Percentiles rank a stretch among this genome's conserved stretches.
Conservation (phyloP, 108 stramenopile species). For the Stephanodiscus minutulus region DNA sequence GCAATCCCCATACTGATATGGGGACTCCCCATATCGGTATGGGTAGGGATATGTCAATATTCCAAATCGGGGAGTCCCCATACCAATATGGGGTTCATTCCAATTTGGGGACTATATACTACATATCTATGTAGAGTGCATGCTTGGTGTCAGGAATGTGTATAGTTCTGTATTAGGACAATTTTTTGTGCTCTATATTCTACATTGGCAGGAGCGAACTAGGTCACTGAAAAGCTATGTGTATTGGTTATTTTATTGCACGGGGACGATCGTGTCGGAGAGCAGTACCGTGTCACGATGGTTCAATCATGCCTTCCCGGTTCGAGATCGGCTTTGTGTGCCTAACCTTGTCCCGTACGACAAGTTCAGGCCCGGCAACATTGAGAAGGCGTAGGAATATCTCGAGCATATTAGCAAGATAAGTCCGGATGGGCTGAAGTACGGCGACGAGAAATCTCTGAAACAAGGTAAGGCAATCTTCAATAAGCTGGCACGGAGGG, state of each 20-base stretch:
- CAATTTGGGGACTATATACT: too few species aligned
- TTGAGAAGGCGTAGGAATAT: not conserved
- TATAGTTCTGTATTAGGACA: too few species aligned
- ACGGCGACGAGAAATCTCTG: constrained; percentile 1
- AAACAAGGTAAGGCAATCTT: constrained; percentile 1
- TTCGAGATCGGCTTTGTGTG: not conserved
- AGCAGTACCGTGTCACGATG: not conserved
- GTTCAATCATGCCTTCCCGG: not conserved
- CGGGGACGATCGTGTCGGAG: too few species aligned
- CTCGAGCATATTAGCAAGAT: not conserved
- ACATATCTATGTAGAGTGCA: too few species aligned
- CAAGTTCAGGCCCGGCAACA: constrained; percentile 11
- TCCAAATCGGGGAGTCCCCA: too few species aligned
- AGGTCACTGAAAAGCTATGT: not conserved
- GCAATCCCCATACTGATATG: too few species aligned
- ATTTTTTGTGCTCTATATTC: too few species aligned
- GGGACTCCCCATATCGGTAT: too few species aligned
- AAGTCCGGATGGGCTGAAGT: not conserved
- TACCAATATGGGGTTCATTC: too few species aligned
- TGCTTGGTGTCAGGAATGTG: too few species aligned
- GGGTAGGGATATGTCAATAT: too few species aligned
- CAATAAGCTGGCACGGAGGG: not conserved
- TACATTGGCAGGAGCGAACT: not conserved
- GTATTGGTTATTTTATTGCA: not conserved
- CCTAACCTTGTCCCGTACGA: constrained; percentile 1